A percentile compares a stretch with the other conserved stretches of the same genome.
phyloP scores from a whole-genome alignment of 768 basidiomycete genomes.

The Tulasnella sp. region DNA sequence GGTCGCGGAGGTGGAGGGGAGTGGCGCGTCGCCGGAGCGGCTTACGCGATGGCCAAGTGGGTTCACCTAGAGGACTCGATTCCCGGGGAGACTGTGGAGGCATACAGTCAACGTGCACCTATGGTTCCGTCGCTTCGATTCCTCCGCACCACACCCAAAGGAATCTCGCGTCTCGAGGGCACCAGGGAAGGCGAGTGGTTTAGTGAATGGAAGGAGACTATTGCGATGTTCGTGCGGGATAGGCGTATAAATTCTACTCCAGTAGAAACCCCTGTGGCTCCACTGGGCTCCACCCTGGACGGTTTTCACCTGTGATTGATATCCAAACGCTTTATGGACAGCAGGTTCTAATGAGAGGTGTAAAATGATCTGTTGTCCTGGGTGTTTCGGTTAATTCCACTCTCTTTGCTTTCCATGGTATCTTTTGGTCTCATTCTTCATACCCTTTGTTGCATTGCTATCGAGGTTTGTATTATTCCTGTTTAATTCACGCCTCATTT shows the following conservation, averaged over 20 bases:
- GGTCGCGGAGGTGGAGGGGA: slow-evolving; percentile 53
- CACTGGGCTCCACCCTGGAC: too few relatives aligned
- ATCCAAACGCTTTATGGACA: too few relatives aligned
- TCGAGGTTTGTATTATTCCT: too few relatives aligned
- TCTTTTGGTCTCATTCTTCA: too few relatives aligned
- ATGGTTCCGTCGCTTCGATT: slow-evolving; percentile 1
- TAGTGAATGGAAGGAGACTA: slow-evolving; percentile 58
- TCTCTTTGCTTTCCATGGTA: too few relatives aligned
- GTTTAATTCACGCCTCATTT: too few relatives aligned
- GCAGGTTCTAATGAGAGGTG: too few relatives aligned
- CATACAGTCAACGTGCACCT: slow-evolving; percentile 16
- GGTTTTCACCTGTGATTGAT: too few relatives aligned
- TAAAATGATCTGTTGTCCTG: too few relatives aligned
- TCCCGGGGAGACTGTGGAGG: slow-evolving; percentile 15
- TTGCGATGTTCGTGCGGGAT: slow-evolving; percentile 43
- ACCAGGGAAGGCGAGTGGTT: slow-evolving; percentile 71
- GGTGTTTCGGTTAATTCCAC: too few relatives aligned
- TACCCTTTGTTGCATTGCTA: too few relatives aligned
- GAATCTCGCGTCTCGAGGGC: slow-evolving; percentile 37
- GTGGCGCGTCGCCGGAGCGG: slow-evolving; percentile 33
- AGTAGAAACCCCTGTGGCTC: background rate
- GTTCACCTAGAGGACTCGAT: slow-evolving; percentile 17
- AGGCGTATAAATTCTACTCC: slow-evolving; percentile 15
- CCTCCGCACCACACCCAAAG: slow-evolving; percentile 25
- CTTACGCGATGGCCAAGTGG: slow-evolving; percentile 8